A percentile compares a stretch with the other conserved stretches of the same genome.
Evolutionary conservation across 805 yeast genomes (phyloP).

Genomic region (Candida glaebosa): DNA sequence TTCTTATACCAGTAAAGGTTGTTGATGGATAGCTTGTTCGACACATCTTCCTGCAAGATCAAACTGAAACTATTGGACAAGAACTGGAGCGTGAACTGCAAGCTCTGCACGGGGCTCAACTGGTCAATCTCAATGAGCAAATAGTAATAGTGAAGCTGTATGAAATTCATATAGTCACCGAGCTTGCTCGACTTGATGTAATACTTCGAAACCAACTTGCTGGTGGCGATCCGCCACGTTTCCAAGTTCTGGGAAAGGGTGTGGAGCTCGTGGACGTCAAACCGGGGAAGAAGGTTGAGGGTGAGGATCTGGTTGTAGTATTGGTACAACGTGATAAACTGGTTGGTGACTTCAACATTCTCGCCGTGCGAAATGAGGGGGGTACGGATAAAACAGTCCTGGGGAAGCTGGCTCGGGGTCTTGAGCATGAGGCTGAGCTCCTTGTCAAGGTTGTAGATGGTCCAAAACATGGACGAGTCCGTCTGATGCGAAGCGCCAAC

Average conservation of each 20-base stretch:
- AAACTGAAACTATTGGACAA: slow-evolving; percentile 37
- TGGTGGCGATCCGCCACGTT: slow-evolving; percentile 32
- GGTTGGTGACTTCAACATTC: slow-evolving; percentile 14
- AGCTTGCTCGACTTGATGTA: slow-evolving; percentile 24
- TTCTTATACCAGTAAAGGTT: slow-evolving; percentile 31
- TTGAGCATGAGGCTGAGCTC: slow-evolving; percentile 32
- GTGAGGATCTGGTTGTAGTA: slow-evolving; percentile 24
- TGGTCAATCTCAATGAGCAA: slow-evolving; percentile 40
- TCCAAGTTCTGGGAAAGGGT: slow-evolving; percentile 31
- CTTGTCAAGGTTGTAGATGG: slow-evolving; percentile 36
- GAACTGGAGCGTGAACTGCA: slow-evolving; percentile 41
- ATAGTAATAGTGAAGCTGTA: slow-evolving; percentile 38
- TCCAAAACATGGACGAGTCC: slow-evolving; percentile 28
- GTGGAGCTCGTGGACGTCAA: slow-evolving; percentile 7
- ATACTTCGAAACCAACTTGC: slow-evolving; percentile 24
- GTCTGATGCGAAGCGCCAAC: slow-evolving; percentile 7
- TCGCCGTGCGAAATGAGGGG: slow-evolving; percentile 20
- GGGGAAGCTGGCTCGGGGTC: slow-evolving; percentile 35
- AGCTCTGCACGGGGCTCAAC: slow-evolving; percentile 32
- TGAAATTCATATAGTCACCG: slow-evolving; percentile 30
- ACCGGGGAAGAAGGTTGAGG: slow-evolving; percentile 5
- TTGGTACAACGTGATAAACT: slow-evolving; percentile 17
- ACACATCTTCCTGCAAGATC: slow-evolving; percentile 19
- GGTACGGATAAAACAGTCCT: slow-evolving; percentile 20
- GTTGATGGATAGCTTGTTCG: slow-evolving; percentile 6